Base-by-base conservation (phyloP, 441 rosid species). In the Mallotus repandus region DNA sequence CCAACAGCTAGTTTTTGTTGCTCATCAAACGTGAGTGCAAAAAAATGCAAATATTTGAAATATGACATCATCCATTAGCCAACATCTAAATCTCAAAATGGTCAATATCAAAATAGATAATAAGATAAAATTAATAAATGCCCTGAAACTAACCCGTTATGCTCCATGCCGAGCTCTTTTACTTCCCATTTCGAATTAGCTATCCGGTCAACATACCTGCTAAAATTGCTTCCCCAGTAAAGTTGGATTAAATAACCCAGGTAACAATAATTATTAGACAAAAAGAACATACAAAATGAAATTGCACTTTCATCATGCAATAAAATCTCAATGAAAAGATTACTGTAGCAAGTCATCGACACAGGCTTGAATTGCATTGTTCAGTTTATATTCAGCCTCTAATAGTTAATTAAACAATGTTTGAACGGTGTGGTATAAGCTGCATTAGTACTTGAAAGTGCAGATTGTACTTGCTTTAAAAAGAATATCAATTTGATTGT, bases 181-280 rank as follows among this genome's bases (percentile, higher is more conserved):
- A 93, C 81, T 83, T 96, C 99, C 99, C 99, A 96, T 82, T 90
- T 96, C 46, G 97, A 89, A 79, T 85, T 88, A 73, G 97, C 89
- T 81, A 96, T 87, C 70, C 96, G 89, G 82, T 96, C 99, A 21
- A 87, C 93, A 81, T 91, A 96, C 82, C 98, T 96, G 87, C 75
- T 78, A 79, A 81, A 59, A 52, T 57, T 65, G 62, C 68, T 45
- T 61, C 69, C 38, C 66, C 38, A 62, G 69, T 69, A 68, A 69
- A 74, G 21, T 65, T 0, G 22, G 68, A 12, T 43, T 4, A 15
- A 66, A 63, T 53, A 66, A 57, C 68, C 59, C 11, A 18, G 62
- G 46, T 8, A 38, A 77, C 10, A 3, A 0, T 25, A 18, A 32
- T 32, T 7, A 12, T 41, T n/a, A n/a, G 5, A 49, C 9, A 16